These are phyloP conservation scores for Trametes cubensis DNA, from an alignment of 768 basidiomycete genomes.

Conservation along the genomic window DNA sequence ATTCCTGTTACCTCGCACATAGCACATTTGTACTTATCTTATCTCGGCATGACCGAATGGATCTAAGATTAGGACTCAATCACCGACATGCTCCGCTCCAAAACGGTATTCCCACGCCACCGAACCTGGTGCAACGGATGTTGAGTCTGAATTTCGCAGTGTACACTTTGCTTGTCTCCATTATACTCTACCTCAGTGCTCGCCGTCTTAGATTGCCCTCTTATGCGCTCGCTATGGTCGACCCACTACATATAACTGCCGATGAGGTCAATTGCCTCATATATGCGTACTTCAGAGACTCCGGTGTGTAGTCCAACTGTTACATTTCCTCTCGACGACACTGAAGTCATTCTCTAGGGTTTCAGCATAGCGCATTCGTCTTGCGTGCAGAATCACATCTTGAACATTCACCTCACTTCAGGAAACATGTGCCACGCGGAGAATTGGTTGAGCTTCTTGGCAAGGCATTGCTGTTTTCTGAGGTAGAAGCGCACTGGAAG, in stretches of 20 bases:
- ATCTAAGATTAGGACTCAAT: not conserved
- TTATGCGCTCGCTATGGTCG: conserved; percentile 19
- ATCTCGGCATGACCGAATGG: conserved; percentile 1
- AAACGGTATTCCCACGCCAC: not conserved
- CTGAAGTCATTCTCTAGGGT: conserved; percentile 50
- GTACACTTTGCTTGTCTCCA: conserved; percentile 3
- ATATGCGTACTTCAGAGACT: conserved; percentile 82
- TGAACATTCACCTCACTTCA: conserved; percentile 66
- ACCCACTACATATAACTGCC: conserved; percentile 66
- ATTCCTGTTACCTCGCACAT: not conserved
- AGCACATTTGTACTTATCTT: conserved; percentile 16
- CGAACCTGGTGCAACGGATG: not conserved
- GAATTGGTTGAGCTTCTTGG: conserved; percentile 79
- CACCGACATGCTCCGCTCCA: conserved; percentile 7
- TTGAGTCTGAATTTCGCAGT: not conserved
- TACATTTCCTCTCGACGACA: not conserved
- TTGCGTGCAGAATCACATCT: conserved; percentile 74
- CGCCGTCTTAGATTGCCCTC: not conserved
- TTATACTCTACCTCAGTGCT: not conserved
- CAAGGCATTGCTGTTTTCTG: conserved; percentile 78
- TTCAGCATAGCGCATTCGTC: conserved; percentile 81
- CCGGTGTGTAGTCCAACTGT: conserved; percentile 48
- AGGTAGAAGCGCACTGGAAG: conserved; percentile 85
- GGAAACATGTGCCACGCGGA: conserved; percentile 78
- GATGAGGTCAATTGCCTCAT: conserved; percentile 87